Evolutionary conservation across 2,329 filamentous ascomycete species (phyloP).

Genomic region (Aspergillus caelatus): DNA sequence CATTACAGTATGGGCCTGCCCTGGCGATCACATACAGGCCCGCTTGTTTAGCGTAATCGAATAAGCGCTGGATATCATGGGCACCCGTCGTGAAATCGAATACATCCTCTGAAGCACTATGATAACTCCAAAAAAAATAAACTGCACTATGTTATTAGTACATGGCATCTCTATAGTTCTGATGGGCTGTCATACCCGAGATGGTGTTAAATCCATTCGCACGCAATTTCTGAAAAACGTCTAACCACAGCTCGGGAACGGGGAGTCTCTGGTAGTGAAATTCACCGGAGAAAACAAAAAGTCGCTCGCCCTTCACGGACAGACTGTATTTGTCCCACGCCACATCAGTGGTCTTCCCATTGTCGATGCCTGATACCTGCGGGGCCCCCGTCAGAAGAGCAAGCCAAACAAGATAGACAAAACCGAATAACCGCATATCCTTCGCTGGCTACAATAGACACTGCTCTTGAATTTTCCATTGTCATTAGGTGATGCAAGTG

Average conservation of each 20-base stretch:
- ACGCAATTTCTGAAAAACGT: constrained; percentile 59
- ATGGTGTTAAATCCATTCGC: constrained; percentile 58
- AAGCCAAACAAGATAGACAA: constrained; percentile 21
- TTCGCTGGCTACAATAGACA: not conserved
- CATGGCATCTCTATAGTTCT: not conserved
- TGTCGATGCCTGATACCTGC: constrained; percentile 33
- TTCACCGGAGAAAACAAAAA: constrained; percentile 54
- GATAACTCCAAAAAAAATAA: constrained; percentile 37
- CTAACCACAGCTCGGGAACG: constrained; percentile 57
- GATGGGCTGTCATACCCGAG: constrained; percentile 33
- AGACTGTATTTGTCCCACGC: constrained; percentile 58
- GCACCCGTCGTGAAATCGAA: constrained; percentile 56
- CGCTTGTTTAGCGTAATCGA: constrained; percentile 55
- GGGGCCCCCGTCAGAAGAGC: constrained; percentile 10
- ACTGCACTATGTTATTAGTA: constrained; percentile 14
- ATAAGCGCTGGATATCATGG: constrained; percentile 55
- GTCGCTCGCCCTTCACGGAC: constrained; percentile 51
- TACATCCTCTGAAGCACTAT: constrained; percentile 28
- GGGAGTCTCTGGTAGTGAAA: constrained; percentile 59
- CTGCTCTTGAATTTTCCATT: not conserved
- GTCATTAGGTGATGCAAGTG: not conserved
- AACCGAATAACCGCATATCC: constrained; percentile 23
- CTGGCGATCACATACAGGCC: constrained; percentile 56
- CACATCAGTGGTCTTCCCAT: constrained; percentile 49
- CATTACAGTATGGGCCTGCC: constrained; percentile 57